Conservation (phyloP, 108 stramenopile species). For the Chaetoceros muelleri region DNA sequence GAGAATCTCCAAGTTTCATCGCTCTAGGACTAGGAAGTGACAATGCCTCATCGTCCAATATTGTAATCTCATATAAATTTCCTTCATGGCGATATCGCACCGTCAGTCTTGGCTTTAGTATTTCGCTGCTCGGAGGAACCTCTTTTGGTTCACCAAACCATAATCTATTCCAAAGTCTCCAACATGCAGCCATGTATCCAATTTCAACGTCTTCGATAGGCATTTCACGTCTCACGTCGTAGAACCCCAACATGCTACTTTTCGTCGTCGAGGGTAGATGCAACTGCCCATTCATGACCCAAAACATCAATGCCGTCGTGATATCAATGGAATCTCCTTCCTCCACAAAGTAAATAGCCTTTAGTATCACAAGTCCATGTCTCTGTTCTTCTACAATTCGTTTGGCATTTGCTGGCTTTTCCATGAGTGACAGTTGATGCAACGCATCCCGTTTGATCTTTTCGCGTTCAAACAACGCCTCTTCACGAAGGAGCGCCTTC, state of each 20-base stretch:
- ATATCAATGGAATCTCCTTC: constrained; percentile 5
- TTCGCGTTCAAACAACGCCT: neutral
- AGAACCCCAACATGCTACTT: constrained; percentile 61
- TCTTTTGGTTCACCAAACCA: neutral
- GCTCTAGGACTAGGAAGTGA: constrained; percentile 10
- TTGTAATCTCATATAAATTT: constrained; percentile 13
- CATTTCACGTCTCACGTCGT: constrained; percentile 16
- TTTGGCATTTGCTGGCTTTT: neutral
- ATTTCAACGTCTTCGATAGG: neutral
- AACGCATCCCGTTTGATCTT: neutral
- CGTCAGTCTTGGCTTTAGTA: constrained; percentile 4
- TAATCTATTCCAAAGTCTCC: neutral
- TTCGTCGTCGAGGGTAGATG: constrained; percentile 31
- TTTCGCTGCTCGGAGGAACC: neutral
- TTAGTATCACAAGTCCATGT: constrained; percentile 25
- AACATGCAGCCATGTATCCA: neutral
- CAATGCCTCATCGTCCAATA: constrained; percentile 21
- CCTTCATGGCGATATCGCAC: constrained; percentile 21
- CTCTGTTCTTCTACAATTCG: constrained; percentile 10
- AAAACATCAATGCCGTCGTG: constrained; percentile 4
- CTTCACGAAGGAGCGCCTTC: neutral
- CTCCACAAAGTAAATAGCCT: constrained; percentile 25
- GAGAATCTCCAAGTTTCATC: neutral
- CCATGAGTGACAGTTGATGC: neutral
- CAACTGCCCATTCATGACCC: constrained; percentile 4